A percentile compares a stretch with the other conserved stretches of the same genome.
Conservation (phyloP, 31 red algal genomes). For the Bonnemaisonia californica region DNA sequence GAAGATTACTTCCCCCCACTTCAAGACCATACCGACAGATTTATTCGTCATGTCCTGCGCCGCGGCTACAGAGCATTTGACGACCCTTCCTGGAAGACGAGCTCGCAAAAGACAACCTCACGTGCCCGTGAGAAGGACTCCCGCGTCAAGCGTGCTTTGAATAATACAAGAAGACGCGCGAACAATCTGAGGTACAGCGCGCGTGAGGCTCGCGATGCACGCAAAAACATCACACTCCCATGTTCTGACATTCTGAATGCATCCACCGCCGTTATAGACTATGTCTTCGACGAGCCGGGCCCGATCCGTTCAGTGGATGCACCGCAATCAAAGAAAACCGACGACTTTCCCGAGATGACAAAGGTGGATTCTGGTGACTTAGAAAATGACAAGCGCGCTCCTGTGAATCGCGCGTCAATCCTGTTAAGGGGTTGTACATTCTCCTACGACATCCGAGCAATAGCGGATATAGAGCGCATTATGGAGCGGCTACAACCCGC, state of each 20-base stretch:
- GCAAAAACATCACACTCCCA: conserved; percentile 12
- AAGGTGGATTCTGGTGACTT: conserved; percentile 34
- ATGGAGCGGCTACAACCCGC: conserved; percentile 53
- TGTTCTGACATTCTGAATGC: conserved; percentile 48
- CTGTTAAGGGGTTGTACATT: conserved; percentile 37
- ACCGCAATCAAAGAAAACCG: not conserved
- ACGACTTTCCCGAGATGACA: not conserved
- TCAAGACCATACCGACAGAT: conserved; percentile 25
- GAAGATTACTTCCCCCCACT: not conserved
- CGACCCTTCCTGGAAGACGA: conserved; percentile 11
- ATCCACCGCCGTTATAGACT: conserved; percentile 51
- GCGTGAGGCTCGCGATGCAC: not conserved
- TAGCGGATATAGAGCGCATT: conserved; percentile 57
- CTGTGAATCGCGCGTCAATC: conserved; percentile 47
- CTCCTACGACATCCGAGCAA: conserved; percentile 53
- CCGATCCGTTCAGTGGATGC: not conserved
- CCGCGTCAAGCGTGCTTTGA: not conserved
- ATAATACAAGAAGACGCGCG: not conserved
- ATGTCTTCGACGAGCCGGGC: conserved; percentile 72
- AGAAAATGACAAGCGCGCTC: conserved; percentile 1
- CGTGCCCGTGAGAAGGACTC: not conserved
- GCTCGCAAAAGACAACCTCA: not conserved
- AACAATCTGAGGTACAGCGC: not conserved
- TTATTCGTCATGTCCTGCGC: conserved; percentile 28
- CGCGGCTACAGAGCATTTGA: conserved; percentile 28